These are phyloP conservation scores for Fusarium sterilihyphosum DNA, from an alignment of 2,329 filamentous ascomycete genomes.

Conservation along the genomic window DNA sequence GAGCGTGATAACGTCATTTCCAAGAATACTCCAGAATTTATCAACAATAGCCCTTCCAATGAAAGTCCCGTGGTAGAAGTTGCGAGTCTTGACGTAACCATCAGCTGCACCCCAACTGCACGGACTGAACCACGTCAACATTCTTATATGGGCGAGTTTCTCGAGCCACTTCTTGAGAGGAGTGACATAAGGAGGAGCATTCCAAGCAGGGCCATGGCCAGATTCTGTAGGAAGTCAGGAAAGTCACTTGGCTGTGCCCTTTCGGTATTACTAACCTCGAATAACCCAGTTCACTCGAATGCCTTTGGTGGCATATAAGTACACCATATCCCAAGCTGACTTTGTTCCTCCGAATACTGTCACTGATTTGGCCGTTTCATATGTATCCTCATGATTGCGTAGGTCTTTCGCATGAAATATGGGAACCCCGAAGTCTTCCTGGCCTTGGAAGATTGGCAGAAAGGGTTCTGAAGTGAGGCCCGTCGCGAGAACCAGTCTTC, in stretches of 20 bases:
- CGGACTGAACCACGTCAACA: conserved; percentile 73
- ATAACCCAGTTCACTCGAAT: conserved; percentile 70
- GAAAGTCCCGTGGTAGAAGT: conserved; percentile 61
- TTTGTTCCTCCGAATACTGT: conserved; percentile 72
- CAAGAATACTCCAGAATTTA: conserved; percentile 56
- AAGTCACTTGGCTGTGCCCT: neutral
- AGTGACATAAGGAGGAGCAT: conserved; percentile 68
- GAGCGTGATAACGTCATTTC: conserved; percentile 55
- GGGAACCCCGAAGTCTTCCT: conserved; percentile 56
- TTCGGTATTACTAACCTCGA: conserved; percentile 50
- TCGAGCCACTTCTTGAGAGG: conserved; percentile 70
- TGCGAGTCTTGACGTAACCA: conserved; percentile 58
- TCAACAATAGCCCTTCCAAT: conserved; percentile 60
- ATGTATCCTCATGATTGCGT: conserved; percentile 50
- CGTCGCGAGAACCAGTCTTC: conserved; percentile 64
- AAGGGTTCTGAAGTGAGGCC: conserved; percentile 61
- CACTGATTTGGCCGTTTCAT: conserved; percentile 55
- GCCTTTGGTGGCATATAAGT: conserved; percentile 66
- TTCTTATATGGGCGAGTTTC: conserved; percentile 62
- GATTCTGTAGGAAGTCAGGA: conserved; percentile 26
- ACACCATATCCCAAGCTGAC: conserved; percentile 72
- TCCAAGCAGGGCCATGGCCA: conserved; percentile 66
- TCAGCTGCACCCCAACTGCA: conserved; percentile 71
- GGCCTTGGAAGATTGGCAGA: conserved; percentile 58
- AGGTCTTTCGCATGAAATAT: conserved; percentile 64